Evolutionary conservation across 2,329 filamentous ascomycete species (phyloP).

Genomic region (Pseudocercospora crystallina): DNA sequence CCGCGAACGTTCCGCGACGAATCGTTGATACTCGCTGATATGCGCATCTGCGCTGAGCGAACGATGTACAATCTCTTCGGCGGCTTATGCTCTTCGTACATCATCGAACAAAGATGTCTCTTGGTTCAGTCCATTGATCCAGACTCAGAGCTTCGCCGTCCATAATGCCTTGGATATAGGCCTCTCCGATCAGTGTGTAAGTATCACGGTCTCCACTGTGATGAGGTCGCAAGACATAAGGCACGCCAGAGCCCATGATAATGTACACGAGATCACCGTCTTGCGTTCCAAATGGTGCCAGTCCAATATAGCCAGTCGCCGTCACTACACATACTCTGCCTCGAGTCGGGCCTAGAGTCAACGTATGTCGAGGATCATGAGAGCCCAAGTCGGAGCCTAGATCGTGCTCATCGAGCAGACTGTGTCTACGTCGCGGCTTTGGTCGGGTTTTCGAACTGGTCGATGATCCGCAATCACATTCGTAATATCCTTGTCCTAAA

Average conservation of each 20-base stretch:
- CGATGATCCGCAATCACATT: neutral
- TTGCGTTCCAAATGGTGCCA: constrained; percentile 28
- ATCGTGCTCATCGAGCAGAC: constrained; percentile 29
- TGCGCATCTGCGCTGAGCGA: too few relatives aligned
- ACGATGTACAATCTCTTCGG: too few relatives aligned
- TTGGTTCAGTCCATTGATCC: constrained; percentile 18
- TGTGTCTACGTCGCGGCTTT: constrained; percentile 17
- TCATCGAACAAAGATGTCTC: constrained; percentile 3
- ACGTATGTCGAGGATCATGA: constrained; percentile 27
- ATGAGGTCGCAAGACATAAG: constrained; percentile 25
- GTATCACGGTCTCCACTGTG: constrained; percentile 19
- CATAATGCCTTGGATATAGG: constrained; percentile 37
- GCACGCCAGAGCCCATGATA: constrained; percentile 27
- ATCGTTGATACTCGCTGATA: too few relatives aligned
- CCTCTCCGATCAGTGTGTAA: constrained; percentile 34
- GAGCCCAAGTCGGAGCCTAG: constrained; percentile 8
- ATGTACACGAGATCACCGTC: constrained; percentile 33
- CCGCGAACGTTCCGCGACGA: too few relatives aligned
- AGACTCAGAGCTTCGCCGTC: constrained; percentile 31
- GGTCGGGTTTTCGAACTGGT: neutral
- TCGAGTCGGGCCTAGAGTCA: constrained; percentile 31
- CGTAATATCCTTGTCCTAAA: constrained; percentile 19
- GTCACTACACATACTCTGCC: constrained; percentile 31
- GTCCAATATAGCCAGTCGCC: constrained; percentile 28
- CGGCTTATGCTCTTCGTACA: neutral